Percentiles rank a stretch among this genome's conserved stretches.
Evolutionary conservation across 2,329 filamentous ascomycete genomes (phyloP).

Genomic region (Emergomyces orientalis): DNA sequence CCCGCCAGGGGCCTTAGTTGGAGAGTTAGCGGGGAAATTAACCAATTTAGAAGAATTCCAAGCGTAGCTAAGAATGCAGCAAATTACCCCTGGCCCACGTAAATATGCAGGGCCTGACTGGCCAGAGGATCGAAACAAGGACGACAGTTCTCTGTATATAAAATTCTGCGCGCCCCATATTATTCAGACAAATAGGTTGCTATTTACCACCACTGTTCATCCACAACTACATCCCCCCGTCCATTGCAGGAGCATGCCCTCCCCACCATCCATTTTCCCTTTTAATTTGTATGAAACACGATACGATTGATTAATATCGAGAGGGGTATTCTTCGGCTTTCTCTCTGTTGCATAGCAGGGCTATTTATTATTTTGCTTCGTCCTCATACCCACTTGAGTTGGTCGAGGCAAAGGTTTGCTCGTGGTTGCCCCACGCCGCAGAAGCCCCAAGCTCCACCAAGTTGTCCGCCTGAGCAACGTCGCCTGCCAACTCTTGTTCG

Average conservation of each 20-base stretch:
- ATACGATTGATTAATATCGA: not conserved
- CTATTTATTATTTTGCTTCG: too few species aligned
- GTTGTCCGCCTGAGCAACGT: not conserved
- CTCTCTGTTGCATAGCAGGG: too few species aligned
- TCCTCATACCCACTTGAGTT: not conserved
- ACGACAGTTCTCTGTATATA: not conserved
- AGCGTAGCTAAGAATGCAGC: not conserved
- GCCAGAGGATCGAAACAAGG: not conserved
- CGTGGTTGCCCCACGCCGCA: not conserved
- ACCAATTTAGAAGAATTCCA: not conserved
- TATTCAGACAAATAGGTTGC: not conserved
- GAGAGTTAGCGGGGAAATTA: not conserved
- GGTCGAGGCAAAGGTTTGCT: not conserved
- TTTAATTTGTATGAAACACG: not conserved
- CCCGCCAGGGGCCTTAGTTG: not conserved
- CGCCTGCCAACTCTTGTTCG: not conserved
- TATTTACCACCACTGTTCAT: not conserved
- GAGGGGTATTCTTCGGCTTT: too few species aligned
- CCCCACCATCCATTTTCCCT: too few species aligned
- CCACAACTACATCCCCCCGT: too few species aligned
- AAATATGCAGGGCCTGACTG: not conserved
- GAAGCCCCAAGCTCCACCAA: not conserved
- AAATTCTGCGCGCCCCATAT: not conserved
- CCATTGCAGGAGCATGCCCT: too few species aligned
- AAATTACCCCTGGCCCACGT: not conserved